Percentiles rank a stretch among this genome's conserved stretches.
Conservation (phyloP, 352 stramenopile genomes). For the Nothophytophthora sp. region DNA sequence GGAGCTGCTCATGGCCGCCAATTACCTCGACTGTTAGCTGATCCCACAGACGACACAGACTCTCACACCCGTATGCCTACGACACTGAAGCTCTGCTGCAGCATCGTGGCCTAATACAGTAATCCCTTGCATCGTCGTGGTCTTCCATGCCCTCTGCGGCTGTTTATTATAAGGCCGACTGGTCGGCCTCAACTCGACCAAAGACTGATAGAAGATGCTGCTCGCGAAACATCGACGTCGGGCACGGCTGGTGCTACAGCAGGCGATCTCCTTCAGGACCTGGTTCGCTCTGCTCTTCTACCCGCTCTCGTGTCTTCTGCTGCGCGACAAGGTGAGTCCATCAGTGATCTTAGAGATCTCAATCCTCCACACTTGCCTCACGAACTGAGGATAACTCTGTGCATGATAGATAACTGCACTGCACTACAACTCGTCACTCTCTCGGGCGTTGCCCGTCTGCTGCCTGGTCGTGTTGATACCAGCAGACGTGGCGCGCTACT, state of each 20-base stretch:
- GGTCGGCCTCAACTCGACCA: slow-evolving; percentile 4
- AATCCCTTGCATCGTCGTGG: slow-evolving; percentile 6
- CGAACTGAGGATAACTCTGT: slow-evolving; percentile 2
- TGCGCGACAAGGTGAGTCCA: slow-evolving; percentile 56
- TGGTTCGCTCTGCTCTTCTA: slow-evolving; percentile 65
- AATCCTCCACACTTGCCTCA: background rate
- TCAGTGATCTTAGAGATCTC: background rate
- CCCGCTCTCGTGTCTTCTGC: slow-evolving; percentile 53
- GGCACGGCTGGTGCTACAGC: slow-evolving; percentile 50
- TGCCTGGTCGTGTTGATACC: slow-evolving; percentile 47
- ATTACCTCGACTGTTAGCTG: slow-evolving; percentile 92
- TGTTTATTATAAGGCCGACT: slow-evolving; percentile 23
- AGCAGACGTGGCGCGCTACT: slow-evolving; percentile 54
- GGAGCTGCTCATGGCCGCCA: slow-evolving; percentile 97
- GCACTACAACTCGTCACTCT: slow-evolving; percentile 44
- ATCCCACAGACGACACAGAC: background rate
- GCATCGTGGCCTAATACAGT: slow-evolving; percentile 28
- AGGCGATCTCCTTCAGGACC: slow-evolving; percentile 56
- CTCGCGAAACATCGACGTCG: slow-evolving; percentile 39
- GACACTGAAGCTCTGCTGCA: background rate
- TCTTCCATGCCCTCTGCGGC: slow-evolving; percentile 31
- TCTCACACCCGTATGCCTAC: background rate
- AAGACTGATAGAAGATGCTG: slow-evolving; percentile 22
- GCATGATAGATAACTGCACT: slow-evolving; percentile 29
- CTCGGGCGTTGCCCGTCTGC: slow-evolving; percentile 37